These are phyloP conservation scores for Torulaspora franciscae DNA, from an alignment of 805 yeast genomes.

Conservation along the genomic window DNA sequence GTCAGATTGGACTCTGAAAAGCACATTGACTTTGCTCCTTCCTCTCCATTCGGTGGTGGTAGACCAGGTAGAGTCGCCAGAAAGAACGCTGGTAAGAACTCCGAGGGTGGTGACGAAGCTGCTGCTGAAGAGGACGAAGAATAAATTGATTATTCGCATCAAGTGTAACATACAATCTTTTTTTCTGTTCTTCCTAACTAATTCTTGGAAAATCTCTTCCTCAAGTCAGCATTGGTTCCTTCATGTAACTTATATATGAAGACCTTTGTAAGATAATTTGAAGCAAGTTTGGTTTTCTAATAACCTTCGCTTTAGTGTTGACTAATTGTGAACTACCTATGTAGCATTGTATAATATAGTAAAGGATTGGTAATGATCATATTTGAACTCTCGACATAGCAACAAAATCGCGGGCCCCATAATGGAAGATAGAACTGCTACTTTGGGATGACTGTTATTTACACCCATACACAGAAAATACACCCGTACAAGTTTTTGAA, in stretches of 20 bases:
- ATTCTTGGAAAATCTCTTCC: background rate
- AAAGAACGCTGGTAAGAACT: conserved; percentile 65
- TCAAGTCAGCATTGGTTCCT: conserved; percentile 8
- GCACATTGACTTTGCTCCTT: conserved; percentile 99
- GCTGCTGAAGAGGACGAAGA: conserved; percentile 69
- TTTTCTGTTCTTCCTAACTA: conserved; percentile 1
- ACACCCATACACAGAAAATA: background rate
- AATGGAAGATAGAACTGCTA: background rate
- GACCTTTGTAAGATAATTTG: conserved; percentile 4
- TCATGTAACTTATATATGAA: conserved; percentile 13
- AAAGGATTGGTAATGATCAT: background rate
- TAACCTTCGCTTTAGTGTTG: background rate
- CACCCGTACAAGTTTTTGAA: background rate
- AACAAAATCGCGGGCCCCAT: no score
- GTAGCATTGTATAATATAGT: background rate
- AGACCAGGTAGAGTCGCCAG: conserved; percentile 99
- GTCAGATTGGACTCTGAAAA: conserved; percentile 99
- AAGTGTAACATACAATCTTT: conserved; percentile 6
- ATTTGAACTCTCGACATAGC: no score
- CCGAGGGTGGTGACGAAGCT: conserved; percentile 69
- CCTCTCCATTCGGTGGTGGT: conserved; percentile 99
- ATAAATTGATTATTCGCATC: conserved; percentile 41
- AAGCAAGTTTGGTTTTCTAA: conserved; percentile 1
- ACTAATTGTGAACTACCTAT: background rate
- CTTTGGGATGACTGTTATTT: background rate